Conservation (phyloP, 331 rosid genomes). For the Saraca asoca region DNA sequence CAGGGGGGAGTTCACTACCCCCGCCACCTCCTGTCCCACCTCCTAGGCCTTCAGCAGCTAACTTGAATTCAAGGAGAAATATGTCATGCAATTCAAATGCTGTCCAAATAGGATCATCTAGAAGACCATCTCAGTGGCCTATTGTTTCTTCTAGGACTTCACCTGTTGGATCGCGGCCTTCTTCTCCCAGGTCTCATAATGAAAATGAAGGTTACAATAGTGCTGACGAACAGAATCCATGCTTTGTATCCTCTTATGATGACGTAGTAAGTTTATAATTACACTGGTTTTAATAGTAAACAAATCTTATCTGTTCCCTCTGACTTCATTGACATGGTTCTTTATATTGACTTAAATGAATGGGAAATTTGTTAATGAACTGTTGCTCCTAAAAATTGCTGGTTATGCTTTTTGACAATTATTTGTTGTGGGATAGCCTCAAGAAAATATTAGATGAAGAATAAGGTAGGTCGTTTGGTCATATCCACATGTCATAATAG, state of each 20-base stretch:
- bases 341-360: slow-evolving; percentile 4
- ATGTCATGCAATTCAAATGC: slow-evolving; percentile 56
- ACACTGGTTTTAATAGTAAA: neutral
- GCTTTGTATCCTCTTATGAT: slow-evolving; percentile 67
- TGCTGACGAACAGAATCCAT: slow-evolving; percentile 84
- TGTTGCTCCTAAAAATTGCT: neutral
- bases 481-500: slow-evolving; percentile 6
- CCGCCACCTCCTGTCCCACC: slow-evolving; percentile 99
- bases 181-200: slow-evolving; percentile 84
- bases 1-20: slow-evolving; percentile 54
- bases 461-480: slow-evolving; percentile 3
- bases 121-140: slow-evolving; percentile 71
- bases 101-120: slow-evolving; percentile 56
- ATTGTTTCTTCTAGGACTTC: slow-evolving; percentile 70
- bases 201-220: slow-evolving; percentile 96
- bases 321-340: neutral
- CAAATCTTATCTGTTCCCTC: neutral
- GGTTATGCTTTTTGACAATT: slow-evolving; percentile 4
- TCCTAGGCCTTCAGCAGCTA: slow-evolving; percentile 55
- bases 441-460: neutral
- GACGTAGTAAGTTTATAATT: slow-evolving; percentile 66
- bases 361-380: slow-evolving; percentile 9
- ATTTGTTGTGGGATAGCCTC: neutral
- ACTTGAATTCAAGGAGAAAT: slow-evolving; percentile 57
- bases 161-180: slow-evolving; percentile 77